Conservation (phyloP, 257 asterid species). For the Agastache rugosa region DNA sequence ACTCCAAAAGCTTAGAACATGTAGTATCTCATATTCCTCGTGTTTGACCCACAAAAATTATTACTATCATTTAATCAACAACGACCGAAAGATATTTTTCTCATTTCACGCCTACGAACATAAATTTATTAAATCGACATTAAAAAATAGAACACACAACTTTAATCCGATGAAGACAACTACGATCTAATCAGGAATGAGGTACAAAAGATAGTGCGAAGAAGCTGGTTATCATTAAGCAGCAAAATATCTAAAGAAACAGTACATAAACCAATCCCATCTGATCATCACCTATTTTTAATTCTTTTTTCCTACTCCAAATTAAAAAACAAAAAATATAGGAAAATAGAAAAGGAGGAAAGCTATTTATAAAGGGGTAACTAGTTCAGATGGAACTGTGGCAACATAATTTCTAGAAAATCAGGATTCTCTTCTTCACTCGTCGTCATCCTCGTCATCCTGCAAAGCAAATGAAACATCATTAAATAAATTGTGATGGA, state of each 20-base stretch:
- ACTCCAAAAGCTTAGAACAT: not conserved
- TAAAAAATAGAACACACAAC: not conserved
- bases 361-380: conserved; percentile 36
- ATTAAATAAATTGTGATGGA: not conserved
- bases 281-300: conserved; percentile 41
- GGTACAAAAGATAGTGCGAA: not conserved
- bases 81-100: not conserved
- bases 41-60: not conserved
- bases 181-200: not conserved
- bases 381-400: conserved; percentile 39
- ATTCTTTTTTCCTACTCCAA: conserved; percentile 41
- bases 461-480: not conserved
- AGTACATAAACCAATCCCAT: conserved; percentile 40
- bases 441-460: conserved; percentile 55
- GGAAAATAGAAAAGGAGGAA: conserved; percentile 5
- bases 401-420: conserved; percentile 30
- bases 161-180: no score
- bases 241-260: conserved; percentile 27
- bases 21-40: not conserved
- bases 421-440: conserved; percentile 26
- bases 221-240: conserved; percentile 24
- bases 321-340: not conserved
- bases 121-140: no score
- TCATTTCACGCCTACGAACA: not conserved
- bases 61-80: no score